These are phyloP conservation scores for Rubroshorea leprosula DNA, from an alignment of 345 rosid species.

Conservation along the genomic window DNA sequence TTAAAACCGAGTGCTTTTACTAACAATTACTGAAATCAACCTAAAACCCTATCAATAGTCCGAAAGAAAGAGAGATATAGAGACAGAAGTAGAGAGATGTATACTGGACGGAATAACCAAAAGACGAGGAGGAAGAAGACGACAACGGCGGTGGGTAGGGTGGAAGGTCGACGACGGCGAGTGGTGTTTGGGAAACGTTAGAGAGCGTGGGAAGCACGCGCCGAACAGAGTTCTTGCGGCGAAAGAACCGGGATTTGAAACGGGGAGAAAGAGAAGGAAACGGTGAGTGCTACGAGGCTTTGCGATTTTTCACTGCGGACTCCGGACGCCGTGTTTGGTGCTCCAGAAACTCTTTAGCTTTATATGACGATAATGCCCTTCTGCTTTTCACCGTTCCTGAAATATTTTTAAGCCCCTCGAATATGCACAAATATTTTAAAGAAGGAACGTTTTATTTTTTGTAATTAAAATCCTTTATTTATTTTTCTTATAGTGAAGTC, in stretches of 20 bases:
- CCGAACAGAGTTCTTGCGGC: constrained; percentile 1
- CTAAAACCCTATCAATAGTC: constrained; percentile 25
- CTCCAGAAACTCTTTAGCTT: neutral
- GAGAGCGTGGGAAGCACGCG: constrained; percentile 26
- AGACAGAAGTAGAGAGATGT: neutral
- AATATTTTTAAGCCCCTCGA: neutral
- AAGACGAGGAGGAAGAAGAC: neutral
- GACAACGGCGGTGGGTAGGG: neutral
- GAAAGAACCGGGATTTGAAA: constrained; percentile 6
- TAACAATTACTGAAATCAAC: neutral
- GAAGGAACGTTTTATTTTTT: neutral
- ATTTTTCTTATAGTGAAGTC: no score
- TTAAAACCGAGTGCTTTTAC: neutral
- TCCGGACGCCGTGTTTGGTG: neutral
- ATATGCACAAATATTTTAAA: no score
- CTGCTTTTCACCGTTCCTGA: no score
- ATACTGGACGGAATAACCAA: neutral
- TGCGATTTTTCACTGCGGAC: neutral
- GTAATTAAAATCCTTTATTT: no score
- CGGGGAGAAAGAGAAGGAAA: neutral
- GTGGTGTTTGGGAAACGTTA: constrained; percentile 2
- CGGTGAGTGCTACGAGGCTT: neutral
- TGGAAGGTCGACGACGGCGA: neutral
- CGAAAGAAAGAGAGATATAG: neutral
- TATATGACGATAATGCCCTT: neutral